Conservation (phyloP, 306 rosid genomes). For the Arachis stenosperma region DNA sequence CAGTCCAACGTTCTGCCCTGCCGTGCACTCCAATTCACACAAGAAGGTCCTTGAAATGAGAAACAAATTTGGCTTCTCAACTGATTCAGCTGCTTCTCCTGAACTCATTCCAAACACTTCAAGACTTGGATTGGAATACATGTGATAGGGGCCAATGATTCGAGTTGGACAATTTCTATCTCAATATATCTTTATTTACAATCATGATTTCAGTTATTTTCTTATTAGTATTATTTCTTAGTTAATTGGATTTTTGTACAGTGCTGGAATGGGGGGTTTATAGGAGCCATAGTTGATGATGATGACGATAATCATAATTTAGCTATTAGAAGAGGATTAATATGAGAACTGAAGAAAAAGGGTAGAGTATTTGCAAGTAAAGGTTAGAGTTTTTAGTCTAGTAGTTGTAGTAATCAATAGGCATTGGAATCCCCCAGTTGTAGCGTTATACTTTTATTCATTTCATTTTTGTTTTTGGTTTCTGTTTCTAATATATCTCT, state of each 20-base stretch:
- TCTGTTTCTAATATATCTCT: slow-evolving; percentile 33
- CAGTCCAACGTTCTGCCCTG: slow-evolving; percentile 63
- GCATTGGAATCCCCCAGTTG: slow-evolving; percentile 36
- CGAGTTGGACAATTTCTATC: slow-evolving; percentile 15
- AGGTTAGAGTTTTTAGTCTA: slow-evolving; percentile 58
- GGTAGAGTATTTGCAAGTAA: slow-evolving; percentile 49
- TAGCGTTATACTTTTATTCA: slow-evolving; percentile 35
- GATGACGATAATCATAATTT: slow-evolving; percentile 47
- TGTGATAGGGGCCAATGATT: slow-evolving; percentile 44
- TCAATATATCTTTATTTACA: slow-evolving; percentile 20
- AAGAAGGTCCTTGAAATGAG: slow-evolving; percentile 65
- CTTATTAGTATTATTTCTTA: slow-evolving; percentile 44
- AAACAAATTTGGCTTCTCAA: slow-evolving; percentile 18
- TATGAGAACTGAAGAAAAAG: slow-evolving; percentile 45
- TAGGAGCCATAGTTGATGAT: slow-evolving; percentile 55
- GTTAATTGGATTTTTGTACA: slow-evolving; percentile 72
- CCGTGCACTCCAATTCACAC: slow-evolving; percentile 78
- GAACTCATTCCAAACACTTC: slow-evolving; percentile 74
- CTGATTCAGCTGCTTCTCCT: slow-evolving; percentile 34
- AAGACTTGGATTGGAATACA: slow-evolving; percentile 67
- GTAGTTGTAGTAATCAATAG: slow-evolving; percentile 41
- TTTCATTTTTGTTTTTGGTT: slow-evolving; percentile 34
- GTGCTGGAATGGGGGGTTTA: slow-evolving; percentile 48
- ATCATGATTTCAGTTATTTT: slow-evolving; percentile 45
- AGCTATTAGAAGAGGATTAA: slow-evolving; percentile 62